Evolutionary conservation across 2,329 filamentous ascomycete genomes (phyloP).

Genomic region (Hypoxylon rubiginosum): DNA sequence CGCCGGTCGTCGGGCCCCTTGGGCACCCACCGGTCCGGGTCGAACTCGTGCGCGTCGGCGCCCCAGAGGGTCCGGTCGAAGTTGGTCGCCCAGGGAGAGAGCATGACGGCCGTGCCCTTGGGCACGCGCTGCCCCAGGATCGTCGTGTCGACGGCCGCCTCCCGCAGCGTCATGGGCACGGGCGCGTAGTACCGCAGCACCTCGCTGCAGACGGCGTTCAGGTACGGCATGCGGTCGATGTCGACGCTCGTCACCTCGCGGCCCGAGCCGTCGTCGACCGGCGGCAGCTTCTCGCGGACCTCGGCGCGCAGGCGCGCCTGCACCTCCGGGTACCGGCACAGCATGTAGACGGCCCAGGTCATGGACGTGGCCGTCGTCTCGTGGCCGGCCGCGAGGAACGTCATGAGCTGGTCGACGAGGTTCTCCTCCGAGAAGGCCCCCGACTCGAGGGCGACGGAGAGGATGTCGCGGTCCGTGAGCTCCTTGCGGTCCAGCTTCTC

Average conservation of each 20-base stretch:
- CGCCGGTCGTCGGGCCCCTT: conserved; percentile 54
- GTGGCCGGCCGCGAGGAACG: conserved; percentile 60
- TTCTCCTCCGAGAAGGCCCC: conserved; percentile 57
- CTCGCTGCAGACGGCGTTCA: conserved; percentile 61
- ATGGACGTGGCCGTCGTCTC: conserved; percentile 60
- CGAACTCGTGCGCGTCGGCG: conserved; percentile 78
- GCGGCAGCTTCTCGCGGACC: conserved; percentile 54
- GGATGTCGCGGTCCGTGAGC: conserved; percentile 54
- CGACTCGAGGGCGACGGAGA: conserved; percentile 55
- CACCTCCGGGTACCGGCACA: conserved; percentile 54
- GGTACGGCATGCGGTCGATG: conserved; percentile 56
- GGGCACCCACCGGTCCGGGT: conserved; percentile 80
- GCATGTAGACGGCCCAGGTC: conserved; percentile 58
- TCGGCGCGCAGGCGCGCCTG: conserved; percentile 58
- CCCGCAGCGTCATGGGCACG: conserved; percentile 70
- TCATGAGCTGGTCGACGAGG: conserved; percentile 58
- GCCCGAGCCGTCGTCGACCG: conserved; percentile 49
- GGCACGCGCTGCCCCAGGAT: conserved; percentile 72
- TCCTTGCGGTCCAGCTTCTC: conserved; percentile 62
- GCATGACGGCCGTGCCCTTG: conserved; percentile 73
- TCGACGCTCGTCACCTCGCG: conserved; percentile 51
- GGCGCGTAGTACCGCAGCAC: conserved; percentile 58
- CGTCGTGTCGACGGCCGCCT: conserved; percentile 67
- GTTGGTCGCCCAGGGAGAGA: conserved; percentile 78
- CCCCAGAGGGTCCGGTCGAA: conserved; percentile 80